A percentile compares a stretch with the other conserved stretches of the same genome.
Conservation (phyloP, 352 stramenopile species). For the Pythium biforme region DNA sequence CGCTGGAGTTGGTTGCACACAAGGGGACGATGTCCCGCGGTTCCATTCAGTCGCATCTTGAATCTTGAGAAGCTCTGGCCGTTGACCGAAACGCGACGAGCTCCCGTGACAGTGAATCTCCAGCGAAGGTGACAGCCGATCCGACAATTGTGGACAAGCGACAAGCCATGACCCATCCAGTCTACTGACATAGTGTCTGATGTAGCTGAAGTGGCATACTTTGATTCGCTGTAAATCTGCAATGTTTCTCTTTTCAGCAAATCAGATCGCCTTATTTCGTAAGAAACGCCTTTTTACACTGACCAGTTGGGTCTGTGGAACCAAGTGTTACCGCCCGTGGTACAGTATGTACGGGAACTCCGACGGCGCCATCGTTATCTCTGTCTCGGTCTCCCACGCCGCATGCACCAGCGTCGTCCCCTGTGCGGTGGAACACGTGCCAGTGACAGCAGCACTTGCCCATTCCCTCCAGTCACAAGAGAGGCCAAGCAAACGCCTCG, state of each 20-base stretch:
- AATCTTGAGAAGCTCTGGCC: slow-evolving; percentile 13
- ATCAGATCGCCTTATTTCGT: slow-evolving; percentile 1
- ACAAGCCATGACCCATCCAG: slow-evolving; percentile 1
- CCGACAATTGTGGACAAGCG: slow-evolving; percentile 3
- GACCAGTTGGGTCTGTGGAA: background rate
- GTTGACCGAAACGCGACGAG: background rate
- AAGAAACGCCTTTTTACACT: slow-evolving; percentile 16
- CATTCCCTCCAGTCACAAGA: slow-evolving; percentile 7
- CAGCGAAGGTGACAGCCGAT: slow-evolving; percentile 16
- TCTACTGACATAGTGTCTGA: slow-evolving; percentile 7
- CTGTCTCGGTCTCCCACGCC: background rate
- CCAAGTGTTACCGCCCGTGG: background rate
- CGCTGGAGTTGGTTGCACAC: too few species aligned
- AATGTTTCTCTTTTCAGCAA: background rate
- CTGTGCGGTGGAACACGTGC: background rate
- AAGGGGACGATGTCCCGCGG: background rate
- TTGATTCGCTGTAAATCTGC: slow-evolving; percentile 16
- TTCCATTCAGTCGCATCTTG: slow-evolving; percentile 5
- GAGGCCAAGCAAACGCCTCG: too few species aligned
- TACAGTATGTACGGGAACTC: background rate
- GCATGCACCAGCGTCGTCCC: background rate
- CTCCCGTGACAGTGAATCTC: slow-evolving; percentile 15
- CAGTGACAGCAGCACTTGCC: background rate
- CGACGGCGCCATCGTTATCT: slow-evolving; percentile 10
- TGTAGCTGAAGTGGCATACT: slow-evolving; percentile 15